Evolutionary conservation across 1,139 yeast genomes (phyloP), one percentile per base, ranked within the genome.

Genomic region (Pneumocystis oryctolagi): DNA sequence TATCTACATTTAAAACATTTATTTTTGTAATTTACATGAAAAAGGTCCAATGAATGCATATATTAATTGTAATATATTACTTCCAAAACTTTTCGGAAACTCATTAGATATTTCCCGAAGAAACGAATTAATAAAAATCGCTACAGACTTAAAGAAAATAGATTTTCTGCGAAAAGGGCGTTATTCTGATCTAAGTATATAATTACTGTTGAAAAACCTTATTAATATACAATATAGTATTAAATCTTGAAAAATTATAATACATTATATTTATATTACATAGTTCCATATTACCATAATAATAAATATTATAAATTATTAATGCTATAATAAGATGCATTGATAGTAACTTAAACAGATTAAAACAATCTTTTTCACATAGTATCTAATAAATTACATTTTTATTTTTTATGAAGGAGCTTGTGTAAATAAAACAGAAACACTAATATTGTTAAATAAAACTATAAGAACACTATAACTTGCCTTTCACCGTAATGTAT

Each of bases 401-500:
- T 39, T 20, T 20, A 25, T 25, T 3, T 9, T 47, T 63, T 67
- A 72, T 47, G 71, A 62, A 20, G 86, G 85, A 59, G 83, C 89
- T 74, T 88, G 84, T 67, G 87, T 85, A 74, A 92, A 92, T 70
- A 90, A 79, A 77, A 88, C 92, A 34, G 96, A 87, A 61, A 90
- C 89, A 9, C 55, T 47, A 47, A 20, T 47, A 25, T 47, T 47
- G 3, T 47, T 47, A 47, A 47, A 47, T 25, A 47, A 25, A 25
- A 25, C 30, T 20, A 47, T 20, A 25, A 9, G 25, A 25, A 14
- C 30, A 77, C 25, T 47, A 47, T 47, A 12, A 47, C 31, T 25
- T 8, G 25, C 55, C 95, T 87, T 77, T 92, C 98, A 73, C 98
- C 98, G 73, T 92, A 90, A 76, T 92, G 98, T 72, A 92, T 80